Evolutionary conservation across 371 early-diverging fungal species (phyloP), one percentile per base, ranked within the genome.

Genomic region (Capillidium rhysosporum): DNA sequence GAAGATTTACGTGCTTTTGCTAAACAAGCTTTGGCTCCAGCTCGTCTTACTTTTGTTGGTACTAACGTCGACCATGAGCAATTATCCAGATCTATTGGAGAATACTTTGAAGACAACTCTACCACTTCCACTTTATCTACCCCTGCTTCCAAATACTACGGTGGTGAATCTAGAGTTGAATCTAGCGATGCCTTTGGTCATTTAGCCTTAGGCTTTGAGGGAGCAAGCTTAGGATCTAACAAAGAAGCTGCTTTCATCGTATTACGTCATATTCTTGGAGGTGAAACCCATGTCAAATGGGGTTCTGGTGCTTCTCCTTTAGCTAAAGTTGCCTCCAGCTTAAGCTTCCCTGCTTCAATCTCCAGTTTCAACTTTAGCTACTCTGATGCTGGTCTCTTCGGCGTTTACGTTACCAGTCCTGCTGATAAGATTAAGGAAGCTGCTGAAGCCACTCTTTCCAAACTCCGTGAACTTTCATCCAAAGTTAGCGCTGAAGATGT

Each of bases 301-400:
- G 77, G 75, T 47, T 64, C 67, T 48, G 82, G 82, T 61, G 67
- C 73, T 28, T 78, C 83, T 43, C 73, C 83, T 23, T 73, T 92
- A 48, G 71, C 82, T 54, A 69, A 72, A 54, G 70, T 80, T 40
- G 76, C 86, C 49, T 64, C 73, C 59, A 68, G 72, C 65, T 63
- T 72, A 29, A 63, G 66, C 31, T 56, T 64, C 49, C 73, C 67
- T 58, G 65, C 80, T 52, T 46, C 66, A 34, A 70, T 85, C 55
- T 65, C 76, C 60, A 80, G 91, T 41, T 91, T 96, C 73, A 78
- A 82, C 68, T 66, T 77, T 54, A 72, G 82, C 28, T 93, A 93
- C 77, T 81, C 89, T 21, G 94, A 93, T 69, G 86, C 92, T 54
- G 92, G 89, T 59, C 73, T 96, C 52, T 80, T 94, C 61, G 97